A percentile compares a stretch with the other conserved stretches of the same genome.
Conservation (phyloP, 371 early-diverging fungal species). For the Catenaria anguillulae region DNA sequence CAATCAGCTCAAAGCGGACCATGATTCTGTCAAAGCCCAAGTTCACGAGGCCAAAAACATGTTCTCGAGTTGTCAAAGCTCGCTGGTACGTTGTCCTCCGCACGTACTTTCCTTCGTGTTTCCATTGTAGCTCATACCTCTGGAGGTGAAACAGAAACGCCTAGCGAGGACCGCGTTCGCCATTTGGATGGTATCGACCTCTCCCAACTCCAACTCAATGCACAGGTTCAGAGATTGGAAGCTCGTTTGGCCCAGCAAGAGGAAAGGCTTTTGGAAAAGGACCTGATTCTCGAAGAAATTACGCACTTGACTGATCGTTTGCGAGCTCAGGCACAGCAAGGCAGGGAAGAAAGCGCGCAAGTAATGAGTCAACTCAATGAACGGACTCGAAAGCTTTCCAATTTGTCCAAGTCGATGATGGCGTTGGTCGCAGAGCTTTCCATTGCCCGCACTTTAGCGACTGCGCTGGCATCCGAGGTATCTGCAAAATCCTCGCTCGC, state of each 20-base stretch:
- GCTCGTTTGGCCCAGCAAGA: constrained; percentile 31
- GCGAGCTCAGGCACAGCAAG: constrained; percentile 23
- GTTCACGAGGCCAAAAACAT: constrained; percentile 13
- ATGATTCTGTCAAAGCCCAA: constrained; percentile 17
- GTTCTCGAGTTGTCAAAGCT: constrained; percentile 15
- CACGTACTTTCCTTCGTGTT: no score
- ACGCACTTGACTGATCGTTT: constrained; percentile 24
- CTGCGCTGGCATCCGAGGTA: neutral
- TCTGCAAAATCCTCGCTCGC: neutral
- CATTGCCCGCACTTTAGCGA: constrained; percentile 34
- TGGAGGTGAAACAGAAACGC: constrained; percentile 19
- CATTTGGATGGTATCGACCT: constrained; percentile 31
- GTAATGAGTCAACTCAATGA: constrained; percentile 25
- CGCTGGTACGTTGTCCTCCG: neutral
- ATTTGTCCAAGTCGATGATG: constrained; percentile 26
- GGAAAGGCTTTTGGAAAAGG: constrained; percentile 36
- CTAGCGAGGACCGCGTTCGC: constrained; percentile 22
- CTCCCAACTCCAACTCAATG: constrained; percentile 20
- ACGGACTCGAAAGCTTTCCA: constrained; percentile 26
- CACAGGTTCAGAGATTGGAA: constrained; percentile 28
- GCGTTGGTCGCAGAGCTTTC: constrained; percentile 34
- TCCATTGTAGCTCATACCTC: no score
- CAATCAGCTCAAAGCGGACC: constrained; percentile 11
- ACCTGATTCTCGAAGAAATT: constrained; percentile 33
- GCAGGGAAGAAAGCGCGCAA: constrained; percentile 18